These are phyloP conservation scores for Cryphonectria nitschkei DNA, from an alignment of 2,329 filamentous ascomycete species.

Conservation along the genomic window DNA sequence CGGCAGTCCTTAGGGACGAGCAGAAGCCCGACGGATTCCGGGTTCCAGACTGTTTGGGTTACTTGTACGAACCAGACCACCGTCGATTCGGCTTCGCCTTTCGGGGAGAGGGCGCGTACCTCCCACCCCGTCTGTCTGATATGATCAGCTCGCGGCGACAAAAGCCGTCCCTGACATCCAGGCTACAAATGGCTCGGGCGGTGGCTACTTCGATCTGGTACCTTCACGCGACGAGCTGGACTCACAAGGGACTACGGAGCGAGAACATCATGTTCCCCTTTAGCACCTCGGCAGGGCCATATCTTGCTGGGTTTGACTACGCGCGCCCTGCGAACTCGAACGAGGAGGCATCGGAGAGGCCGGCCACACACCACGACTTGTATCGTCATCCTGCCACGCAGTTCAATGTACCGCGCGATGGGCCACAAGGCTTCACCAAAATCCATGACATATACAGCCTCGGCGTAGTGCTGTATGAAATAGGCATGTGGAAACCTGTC, in stretches of 20 bases:
- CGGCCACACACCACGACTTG: constrained; percentile 42
- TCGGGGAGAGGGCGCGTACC: neutral
- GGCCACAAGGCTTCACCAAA: constrained; percentile 39
- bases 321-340: constrained; percentile 41
- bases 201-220: constrained; percentile 33
- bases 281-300: constrained; percentile 40
- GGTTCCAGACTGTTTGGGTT: constrained; percentile 14
- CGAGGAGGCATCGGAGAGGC: constrained; percentile 48
- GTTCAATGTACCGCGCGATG: constrained; percentile 24
- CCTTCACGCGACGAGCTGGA: constrained; percentile 56
- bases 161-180: constrained; percentile 17
- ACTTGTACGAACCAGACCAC: constrained; percentile 5
- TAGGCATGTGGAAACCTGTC: constrained; percentile 54
- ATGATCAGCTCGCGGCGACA: constrained; percentile 9
- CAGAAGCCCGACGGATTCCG: constrained; percentile 20
- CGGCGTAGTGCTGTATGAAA: constrained; percentile 53
- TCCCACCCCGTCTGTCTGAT: constrained; percentile 10
- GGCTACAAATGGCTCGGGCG: constrained; percentile 14
- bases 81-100: constrained; percentile 21
- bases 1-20: constrained; percentile 12
- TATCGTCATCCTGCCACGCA: constrained; percentile 47
- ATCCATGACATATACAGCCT: constrained; percentile 53
- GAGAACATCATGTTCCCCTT: constrained; percentile 53
- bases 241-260: constrained; percentile 56
- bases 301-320: constrained; percentile 55